phyloP scores from a whole-genome alignment of 2,329 filamentous ascomycete genomes.

The Sordariomycetes sp. region DNA sequence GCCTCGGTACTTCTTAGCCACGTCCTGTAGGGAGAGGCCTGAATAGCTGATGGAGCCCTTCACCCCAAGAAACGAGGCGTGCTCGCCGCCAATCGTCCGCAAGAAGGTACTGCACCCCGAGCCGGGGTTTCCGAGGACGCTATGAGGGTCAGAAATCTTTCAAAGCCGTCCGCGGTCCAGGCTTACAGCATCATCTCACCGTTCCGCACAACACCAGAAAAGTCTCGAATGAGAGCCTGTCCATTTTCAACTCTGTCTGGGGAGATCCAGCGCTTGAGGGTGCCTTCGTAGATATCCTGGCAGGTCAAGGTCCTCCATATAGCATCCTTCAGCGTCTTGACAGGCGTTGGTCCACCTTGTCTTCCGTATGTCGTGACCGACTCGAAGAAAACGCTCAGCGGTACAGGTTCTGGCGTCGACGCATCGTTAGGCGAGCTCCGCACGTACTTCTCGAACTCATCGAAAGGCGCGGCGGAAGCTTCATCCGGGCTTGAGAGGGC shows the following conservation, averaged over 20 bases:
- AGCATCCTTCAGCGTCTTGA: constrained; percentile 6
- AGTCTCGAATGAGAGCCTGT: constrained; percentile 6
- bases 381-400: constrained; percentile 7
- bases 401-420: background rate
- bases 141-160: background rate
- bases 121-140: constrained; percentile 55
- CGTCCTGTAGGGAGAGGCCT: constrained; percentile 33
- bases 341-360: constrained; percentile 1
- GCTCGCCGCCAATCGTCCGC: constrained; percentile 51
- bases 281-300: constrained; percentile 7
- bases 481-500: background rate
- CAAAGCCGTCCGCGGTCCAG: background rate
- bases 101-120: constrained; percentile 57
- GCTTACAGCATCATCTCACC: constrained; percentile 8
- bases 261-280: constrained; percentile 4
- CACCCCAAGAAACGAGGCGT: constrained; percentile 45
- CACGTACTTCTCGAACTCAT: constrained; percentile 3
- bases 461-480: background rate
- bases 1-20: constrained; percentile 52
- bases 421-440: background rate
- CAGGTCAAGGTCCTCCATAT: constrained; percentile 7
- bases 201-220: constrained; percentile 6
- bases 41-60: constrained; percentile 46
- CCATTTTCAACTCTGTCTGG: constrained; percentile 4
- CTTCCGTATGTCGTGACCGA: constrained; percentile 4